Base-by-base conservation (phyloP, 2,329 filamentous ascomycete species). In the Capronia coronata region DNA sequence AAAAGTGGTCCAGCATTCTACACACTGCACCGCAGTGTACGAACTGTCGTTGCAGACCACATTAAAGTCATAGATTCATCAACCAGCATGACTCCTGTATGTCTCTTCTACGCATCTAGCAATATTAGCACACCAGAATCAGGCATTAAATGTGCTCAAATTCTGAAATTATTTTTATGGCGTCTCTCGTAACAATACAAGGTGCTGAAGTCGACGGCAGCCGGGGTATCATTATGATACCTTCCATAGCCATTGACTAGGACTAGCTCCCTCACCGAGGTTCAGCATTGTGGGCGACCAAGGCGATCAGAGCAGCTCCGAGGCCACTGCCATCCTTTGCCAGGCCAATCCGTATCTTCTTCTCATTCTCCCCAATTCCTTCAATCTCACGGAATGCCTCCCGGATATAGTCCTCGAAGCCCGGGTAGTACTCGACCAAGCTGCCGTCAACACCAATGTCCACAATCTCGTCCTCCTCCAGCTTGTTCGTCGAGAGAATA, bases 261-360 rank as follows among this genome's bases (percentile, higher is more conserved):
- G 11, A 6, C 29, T 11, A 32, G 7, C 7, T n/a, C n/a, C 3
- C 34, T 37, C 34, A 37, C 34, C 8, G 34, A 18, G 19, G 22
- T 41, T 22, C 54, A 9, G 54, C 49, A 35, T 58, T 53, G 42
- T 53, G 51, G 1, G 91, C 91, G 22, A 96, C 86, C 43, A 96
- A 78, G 44, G 93, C 93, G 69, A 97, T 97, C 61, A 98, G 72
- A 34, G 93, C 93, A 2, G 93, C 93, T 46, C 93, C 93, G n/a
- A 95, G 87, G 56, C 88, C 93, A 57, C 86, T 93, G 41, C 93
- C 93, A 66, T 98, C 93, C 75, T 95, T 96, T 55, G 93, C 93
- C 63, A 97, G 93, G 18, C 91, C 93, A 63, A 98, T 96, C 49
- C 88, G 79, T 58, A 98, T 86, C 69, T 83, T 86, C 71, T 86